Conservation (phyloP, 2,329 filamentous ascomycete genomes). For the Leptographium galeiforme region DNA sequence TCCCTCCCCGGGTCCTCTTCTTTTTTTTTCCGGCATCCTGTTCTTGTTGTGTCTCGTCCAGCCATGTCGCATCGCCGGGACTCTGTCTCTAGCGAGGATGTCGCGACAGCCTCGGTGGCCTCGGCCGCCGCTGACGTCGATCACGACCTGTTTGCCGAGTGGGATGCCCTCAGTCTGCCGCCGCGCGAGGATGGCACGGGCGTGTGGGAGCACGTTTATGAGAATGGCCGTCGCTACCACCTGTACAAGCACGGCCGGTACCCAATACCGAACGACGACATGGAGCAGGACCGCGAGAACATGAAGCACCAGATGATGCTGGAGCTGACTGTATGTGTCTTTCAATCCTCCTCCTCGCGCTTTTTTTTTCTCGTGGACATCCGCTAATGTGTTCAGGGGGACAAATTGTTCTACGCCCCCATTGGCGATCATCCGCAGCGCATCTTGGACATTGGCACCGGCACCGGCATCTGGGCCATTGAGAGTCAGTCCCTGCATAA, state of each 20-base stretch:
- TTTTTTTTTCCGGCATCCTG: too few relatives aligned
- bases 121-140: background rate
- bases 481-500: constrained; percentile 20
- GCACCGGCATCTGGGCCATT: constrained; percentile 27
- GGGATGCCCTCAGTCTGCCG: constrained; percentile 7
- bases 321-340: constrained; percentile 23
- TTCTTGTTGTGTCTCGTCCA: too few relatives aligned
- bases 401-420: constrained; percentile 26
- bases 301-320: constrained; percentile 31
- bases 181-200: constrained; percentile 1
- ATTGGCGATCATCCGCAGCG: constrained; percentile 25
- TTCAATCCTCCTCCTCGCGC: background rate
- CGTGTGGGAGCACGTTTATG: constrained; percentile 11
- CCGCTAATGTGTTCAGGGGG: constrained; percentile 14
- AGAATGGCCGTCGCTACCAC: constrained; percentile 22
- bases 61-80: too few relatives aligned
- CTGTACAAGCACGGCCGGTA: constrained; percentile 29
- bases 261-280: constrained; percentile 31
- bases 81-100: background rate
- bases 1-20: too few relatives aligned
- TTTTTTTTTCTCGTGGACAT: background rate
- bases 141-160: constrained; percentile 7
- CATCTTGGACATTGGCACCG: constrained; percentile 35
- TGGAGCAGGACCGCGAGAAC: constrained; percentile 32
- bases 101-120: background rate